These are phyloP conservation scores for Evernia prunastri DNA, from an alignment of 495 filamentous ascomycete species.

Conservation along the genomic window DNA sequence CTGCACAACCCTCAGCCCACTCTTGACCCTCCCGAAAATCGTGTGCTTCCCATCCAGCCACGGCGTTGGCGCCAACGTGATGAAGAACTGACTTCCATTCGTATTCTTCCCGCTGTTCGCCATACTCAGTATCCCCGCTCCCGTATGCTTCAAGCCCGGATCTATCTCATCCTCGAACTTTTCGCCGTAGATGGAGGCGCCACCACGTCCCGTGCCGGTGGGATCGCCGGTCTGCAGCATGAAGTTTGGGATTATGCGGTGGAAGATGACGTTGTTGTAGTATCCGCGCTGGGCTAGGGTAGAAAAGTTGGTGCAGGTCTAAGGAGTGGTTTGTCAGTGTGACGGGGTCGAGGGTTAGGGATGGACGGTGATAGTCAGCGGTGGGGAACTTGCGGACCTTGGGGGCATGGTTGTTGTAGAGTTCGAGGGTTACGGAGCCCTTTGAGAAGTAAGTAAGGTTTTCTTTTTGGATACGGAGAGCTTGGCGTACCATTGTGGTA, in stretches of 20 bases:
- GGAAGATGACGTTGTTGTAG: conserved; percentile 80
- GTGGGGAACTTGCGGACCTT: conserved; percentile 39
- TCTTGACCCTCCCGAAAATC: conserved; percentile 90
- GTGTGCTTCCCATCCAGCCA: conserved; percentile 98
- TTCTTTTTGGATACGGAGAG: background rate
- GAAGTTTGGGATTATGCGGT: conserved; percentile 92
- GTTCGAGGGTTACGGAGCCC: conserved; percentile 82
- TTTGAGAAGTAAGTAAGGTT: conserved; percentile 31
- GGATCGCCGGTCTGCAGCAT: conserved; percentile 97
- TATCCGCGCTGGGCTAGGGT: conserved; percentile 74
- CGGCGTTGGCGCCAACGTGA: conserved; percentile 90
- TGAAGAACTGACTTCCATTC: conserved; percentile 78
- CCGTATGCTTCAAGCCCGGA: conserved; percentile 75
- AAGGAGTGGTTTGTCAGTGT: background rate
- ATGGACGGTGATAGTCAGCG: background rate
- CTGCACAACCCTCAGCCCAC: conserved; percentile 73
- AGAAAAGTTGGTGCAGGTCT: conserved; percentile 82
- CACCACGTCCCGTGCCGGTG: conserved; percentile 90
- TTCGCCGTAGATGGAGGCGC: conserved; percentile 83
- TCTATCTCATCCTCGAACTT: conserved; percentile 93
- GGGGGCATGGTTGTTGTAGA: conserved; percentile 76
- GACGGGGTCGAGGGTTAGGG: background rate
- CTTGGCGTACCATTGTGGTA: conserved; percentile 65
- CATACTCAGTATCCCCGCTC: conserved; percentile 91
- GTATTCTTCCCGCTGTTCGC: conserved; percentile 92